phyloP scores from a whole-genome alignment of 768 basidiomycete species.

The Termitomyces sp. region DNA sequence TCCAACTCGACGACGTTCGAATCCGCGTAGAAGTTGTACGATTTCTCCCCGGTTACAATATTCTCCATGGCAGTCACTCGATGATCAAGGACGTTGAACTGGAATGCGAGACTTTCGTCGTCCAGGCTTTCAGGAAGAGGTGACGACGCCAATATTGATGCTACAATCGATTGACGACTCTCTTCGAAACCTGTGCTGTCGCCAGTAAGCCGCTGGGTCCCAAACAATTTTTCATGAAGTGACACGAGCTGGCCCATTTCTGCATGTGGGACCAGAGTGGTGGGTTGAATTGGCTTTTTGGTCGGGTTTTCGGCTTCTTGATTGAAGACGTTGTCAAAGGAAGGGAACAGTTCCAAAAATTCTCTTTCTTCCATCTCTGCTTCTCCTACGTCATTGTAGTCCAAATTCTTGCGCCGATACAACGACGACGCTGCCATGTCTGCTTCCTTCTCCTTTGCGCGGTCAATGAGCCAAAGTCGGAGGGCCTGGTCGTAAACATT shows the following conservation, averaged over 20 bases:
- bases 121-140: slow-evolving; percentile 44
- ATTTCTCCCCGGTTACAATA: slow-evolving; percentile 5
- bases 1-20: slow-evolving; percentile 67
- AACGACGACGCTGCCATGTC: slow-evolving; percentile 63
- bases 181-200: slow-evolving; percentile 21
- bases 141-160: slow-evolving; percentile 24
- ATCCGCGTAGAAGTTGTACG: slow-evolving; percentile 79
- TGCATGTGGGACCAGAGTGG: slow-evolving; percentile 24
- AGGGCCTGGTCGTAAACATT: slow-evolving; percentile 62
- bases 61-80: slow-evolving; percentile 27
- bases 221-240: slow-evolving; percentile 45
- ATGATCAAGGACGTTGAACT: slow-evolving; percentile 43
- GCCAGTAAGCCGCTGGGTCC: neutral
- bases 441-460: slow-evolving; percentile 60
- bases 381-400: slow-evolving; percentile 55
- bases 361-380: slow-evolving; percentile 79
- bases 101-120: slow-evolving; percentile 41
- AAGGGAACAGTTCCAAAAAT: slow-evolving; percentile 81
- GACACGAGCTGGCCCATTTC: slow-evolving; percentile 35
- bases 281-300: slow-evolving; percentile 8
- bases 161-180: slow-evolving; percentile 27
- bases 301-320: slow-evolving; percentile 12
- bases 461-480: slow-evolving; percentile 82
- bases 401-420: slow-evolving; percentile 60
- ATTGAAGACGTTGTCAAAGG: slow-evolving; percentile 59